These are phyloP conservation scores for Carallia pectinifolia DNA, from an alignment of 345 rosid species.

Conservation along the genomic window DNA sequence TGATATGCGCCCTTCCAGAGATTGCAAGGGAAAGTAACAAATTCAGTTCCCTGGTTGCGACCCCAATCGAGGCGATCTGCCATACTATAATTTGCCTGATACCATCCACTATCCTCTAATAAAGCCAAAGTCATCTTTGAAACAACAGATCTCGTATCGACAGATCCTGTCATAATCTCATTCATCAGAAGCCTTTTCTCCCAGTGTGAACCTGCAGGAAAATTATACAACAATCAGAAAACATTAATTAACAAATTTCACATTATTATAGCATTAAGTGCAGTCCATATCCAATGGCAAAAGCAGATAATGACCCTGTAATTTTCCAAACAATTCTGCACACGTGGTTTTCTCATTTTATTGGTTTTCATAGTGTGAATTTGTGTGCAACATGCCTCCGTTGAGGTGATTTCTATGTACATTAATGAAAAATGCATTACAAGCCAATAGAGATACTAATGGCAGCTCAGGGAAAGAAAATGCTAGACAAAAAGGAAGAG, in stretches of 20 bases:
- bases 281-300: too few relatives aligned
- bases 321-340: not conserved
- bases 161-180: slow-evolving; percentile 99
- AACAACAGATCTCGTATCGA: slow-evolving; percentile 95
- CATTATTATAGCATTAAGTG: not conserved
- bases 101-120: slow-evolving; percentile 99
- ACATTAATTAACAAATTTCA: not conserved
- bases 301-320: too few relatives aligned
- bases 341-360: not conserved
- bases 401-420: not conserved
- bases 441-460: not conserved
- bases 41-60: slow-evolving; percentile 85
- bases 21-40: slow-evolving; percentile 90
- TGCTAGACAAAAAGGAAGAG: not conserved
- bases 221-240: slow-evolving; percentile 7
- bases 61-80: slow-evolving; percentile 99
- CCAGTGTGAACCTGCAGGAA: slow-evolving; percentile 91
- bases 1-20: slow-evolving; percentile 95
- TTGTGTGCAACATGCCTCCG: too few relatives aligned
- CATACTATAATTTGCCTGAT: slow-evolving; percentile 95
- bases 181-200: slow-evolving; percentile 98
- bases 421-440: not conserved
- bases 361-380: not conserved
- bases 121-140: slow-evolving; percentile 96
- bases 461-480: not conserved